phyloP scores from a whole-genome alignment of 2,329 filamentous ascomycete genomes.

The Xylaria sp. region DNA sequence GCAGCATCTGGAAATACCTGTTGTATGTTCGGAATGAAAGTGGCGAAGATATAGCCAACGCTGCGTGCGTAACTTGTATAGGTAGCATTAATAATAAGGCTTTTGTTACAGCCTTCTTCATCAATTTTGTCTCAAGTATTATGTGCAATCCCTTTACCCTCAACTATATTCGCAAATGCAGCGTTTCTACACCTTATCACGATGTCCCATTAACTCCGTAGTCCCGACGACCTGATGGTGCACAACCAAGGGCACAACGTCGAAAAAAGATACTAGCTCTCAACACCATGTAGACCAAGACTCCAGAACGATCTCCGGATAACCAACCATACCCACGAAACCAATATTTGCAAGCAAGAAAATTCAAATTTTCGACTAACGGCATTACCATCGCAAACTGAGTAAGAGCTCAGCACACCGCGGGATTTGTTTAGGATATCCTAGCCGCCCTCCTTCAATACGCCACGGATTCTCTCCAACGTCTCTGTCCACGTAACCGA shows the following conservation, averaged over 20 bases:
- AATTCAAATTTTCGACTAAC: background rate
- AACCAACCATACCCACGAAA: background rate
- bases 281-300: too few relatives aligned
- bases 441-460: background rate
- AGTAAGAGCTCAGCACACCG: too few relatives aligned
- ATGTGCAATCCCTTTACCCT: too few relatives aligned
- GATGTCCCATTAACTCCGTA: background rate
- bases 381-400: background rate
- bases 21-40: slow-evolving; percentile 22
- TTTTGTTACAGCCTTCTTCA: slow-evolving; percentile 7
- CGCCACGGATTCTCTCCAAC: background rate
- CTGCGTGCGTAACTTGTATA: slow-evolving; percentile 32
- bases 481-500: background rate
- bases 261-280: too few relatives aligned
- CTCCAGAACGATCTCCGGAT: too few relatives aligned
- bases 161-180: too few relatives aligned
- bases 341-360: background rate
- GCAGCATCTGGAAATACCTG: slow-evolving; percentile 27
- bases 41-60: slow-evolving; percentile 14
- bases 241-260: background rate
- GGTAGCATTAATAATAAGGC: slow-evolving; percentile 33
- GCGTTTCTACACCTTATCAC: too few relatives aligned
- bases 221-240: too few relatives aligned
- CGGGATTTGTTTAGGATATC: too few relatives aligned
- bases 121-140: background rate